phyloP scores from a whole-genome alignment of 2,329 filamentous ascomycete genomes.

The Lasiodiplodia theobromae region DNA sequence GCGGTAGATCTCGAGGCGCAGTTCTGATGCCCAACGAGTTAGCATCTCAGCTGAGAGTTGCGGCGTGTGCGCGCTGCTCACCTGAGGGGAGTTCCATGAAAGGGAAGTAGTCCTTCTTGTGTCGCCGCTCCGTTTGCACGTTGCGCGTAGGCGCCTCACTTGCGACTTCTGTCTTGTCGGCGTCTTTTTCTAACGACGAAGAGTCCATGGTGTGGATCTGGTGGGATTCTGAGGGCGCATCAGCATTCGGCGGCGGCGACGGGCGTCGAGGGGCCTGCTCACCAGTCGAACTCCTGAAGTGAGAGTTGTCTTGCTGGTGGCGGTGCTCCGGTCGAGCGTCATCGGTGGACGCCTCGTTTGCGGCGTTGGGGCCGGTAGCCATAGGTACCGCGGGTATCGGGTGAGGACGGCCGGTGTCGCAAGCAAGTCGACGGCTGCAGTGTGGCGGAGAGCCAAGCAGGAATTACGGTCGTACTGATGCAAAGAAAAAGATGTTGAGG shows the following conservation, averaged over 20 bases:
- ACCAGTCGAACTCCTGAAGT: neutral
- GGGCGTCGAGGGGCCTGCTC: neutral
- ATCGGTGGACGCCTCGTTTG: neutral
- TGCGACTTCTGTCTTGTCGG: neutral
- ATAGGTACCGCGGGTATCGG: neutral
- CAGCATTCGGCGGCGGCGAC: neutral
- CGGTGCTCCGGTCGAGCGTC: neutral
- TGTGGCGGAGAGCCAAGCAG: neutral
- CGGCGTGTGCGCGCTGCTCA: conserved; percentile 8
- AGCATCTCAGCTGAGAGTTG: neutral
- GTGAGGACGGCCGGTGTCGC: neutral
- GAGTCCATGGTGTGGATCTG: neutral
- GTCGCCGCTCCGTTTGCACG: neutral
- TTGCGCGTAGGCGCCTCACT: neutral
- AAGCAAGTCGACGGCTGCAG: neutral
- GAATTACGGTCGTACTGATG: neutral
- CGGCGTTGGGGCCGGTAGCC: neutral
- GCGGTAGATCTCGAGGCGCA: conserved; percentile 55
- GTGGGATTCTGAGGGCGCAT: neutral
- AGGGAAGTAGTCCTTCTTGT: conserved; percentile 25
- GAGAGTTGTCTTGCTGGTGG: neutral
- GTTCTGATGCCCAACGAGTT: conserved; percentile 48
- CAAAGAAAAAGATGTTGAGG: neutral
- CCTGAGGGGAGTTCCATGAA: conserved; percentile 30
- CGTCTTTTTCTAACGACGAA: neutral